Evolutionary conservation across 805 yeast species (phyloP).

Genomic region (Wickerhamiella musiphila): DNA sequence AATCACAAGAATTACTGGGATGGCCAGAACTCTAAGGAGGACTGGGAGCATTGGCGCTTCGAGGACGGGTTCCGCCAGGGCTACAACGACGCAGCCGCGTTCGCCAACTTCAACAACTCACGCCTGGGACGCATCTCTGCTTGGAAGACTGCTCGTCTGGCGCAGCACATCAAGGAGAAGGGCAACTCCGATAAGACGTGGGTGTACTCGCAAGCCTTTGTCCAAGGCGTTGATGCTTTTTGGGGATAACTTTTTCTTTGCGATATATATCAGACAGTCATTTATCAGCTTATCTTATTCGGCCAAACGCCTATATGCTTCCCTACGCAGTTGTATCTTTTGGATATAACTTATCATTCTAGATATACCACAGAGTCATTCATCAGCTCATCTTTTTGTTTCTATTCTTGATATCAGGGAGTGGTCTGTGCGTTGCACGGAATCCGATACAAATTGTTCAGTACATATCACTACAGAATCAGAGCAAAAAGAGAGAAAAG

Average conservation of each 20-base stretch:
- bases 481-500: neutral
- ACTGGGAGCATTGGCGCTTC: conserved; percentile 67
- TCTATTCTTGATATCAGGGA: neutral
- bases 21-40: conserved; percentile 33
- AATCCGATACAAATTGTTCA: too few species aligned
- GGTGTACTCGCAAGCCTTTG: conserved; percentile 85
- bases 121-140: conserved; percentile 56
- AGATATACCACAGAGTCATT: too few species aligned
- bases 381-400: too few species aligned
- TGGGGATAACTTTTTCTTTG: neutral
- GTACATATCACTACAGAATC: too few species aligned
- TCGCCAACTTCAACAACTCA: conserved; percentile 53
- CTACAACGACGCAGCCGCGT: conserved; percentile 55
- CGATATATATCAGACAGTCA: neutral
- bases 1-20: conserved; percentile 58
- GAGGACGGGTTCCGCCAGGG: conserved; percentile 63
- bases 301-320: too few species aligned
- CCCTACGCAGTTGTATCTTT: too few species aligned
- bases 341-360: too few species aligned
- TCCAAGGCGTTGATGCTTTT: conserved; percentile 37
- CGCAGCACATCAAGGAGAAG: conserved; percentile 38
- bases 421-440: too few species aligned
- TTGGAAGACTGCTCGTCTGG: conserved; percentile 45
- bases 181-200: conserved; percentile 47
- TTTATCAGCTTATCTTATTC: too few species aligned